Conservation (phyloP, 1,284 basidiomycete genomes). For the Cronartium quercuum region DNA sequence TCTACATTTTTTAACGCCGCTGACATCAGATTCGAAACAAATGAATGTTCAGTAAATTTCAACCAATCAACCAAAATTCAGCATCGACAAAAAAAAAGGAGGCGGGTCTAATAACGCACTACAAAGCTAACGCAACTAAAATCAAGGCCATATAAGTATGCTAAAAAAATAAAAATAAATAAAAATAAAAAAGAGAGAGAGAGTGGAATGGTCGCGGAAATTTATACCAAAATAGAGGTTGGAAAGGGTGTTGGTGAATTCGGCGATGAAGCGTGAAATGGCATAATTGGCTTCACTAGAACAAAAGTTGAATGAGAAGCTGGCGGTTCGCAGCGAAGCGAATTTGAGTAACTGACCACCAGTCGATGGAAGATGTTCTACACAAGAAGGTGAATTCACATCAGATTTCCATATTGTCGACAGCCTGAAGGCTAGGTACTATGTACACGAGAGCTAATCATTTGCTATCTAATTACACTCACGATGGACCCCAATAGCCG, state of each 20-base stretch:
- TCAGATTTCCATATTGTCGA: too few species aligned
- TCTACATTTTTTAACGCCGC: slow-evolving; percentile 23
- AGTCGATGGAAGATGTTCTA: slow-evolving; percentile 36
- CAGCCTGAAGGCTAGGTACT: too few species aligned
- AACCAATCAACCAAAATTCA: too few species aligned
- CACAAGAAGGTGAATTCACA: too few species aligned
- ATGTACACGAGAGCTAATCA: too few species aligned
- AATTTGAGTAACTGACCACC: slow-evolving; percentile 27
- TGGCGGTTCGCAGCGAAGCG: too few species aligned
- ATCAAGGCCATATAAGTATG: too few species aligned
- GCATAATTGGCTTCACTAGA: slow-evolving; percentile 38
- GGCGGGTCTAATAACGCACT: too few species aligned
- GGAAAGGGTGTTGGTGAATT: slow-evolving; percentile 51
- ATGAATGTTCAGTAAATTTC: too few species aligned
- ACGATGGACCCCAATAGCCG: slow-evolving; percentile 37
- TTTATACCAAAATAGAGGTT: slow-evolving; percentile 52
- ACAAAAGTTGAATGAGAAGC: not conserved
- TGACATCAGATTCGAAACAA: not conserved
- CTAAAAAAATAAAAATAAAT: not conserved
- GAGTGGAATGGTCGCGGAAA: slow-evolving; percentile 51
- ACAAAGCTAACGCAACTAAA: slow-evolving; percentile 6
- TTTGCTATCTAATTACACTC: too few species aligned
- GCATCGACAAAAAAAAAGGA: too few species aligned
- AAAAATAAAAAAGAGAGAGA: slow-evolving; percentile 42
- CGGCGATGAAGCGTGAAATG: slow-evolving; percentile 50